Evolutionary conservation across 148 eudicot genomes (phyloP), one percentile per base, ranked within the genome.

Genomic region (Linanthus parryae): DNA sequence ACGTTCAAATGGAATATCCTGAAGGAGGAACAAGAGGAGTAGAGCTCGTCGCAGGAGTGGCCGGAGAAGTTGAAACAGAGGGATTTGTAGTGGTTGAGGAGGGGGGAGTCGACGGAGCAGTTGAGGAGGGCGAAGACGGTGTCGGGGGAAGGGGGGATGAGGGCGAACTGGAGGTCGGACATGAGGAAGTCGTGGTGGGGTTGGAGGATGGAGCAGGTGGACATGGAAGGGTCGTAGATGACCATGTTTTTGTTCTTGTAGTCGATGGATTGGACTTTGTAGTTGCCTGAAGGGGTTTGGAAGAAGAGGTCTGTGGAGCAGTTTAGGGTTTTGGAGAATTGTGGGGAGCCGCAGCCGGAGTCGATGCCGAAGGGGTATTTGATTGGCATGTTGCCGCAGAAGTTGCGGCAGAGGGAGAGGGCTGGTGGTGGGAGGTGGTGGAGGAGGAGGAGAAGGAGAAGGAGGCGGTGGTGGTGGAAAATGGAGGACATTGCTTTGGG

Each of bases 261-360:
- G 56, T 91, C 89, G 25, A 86, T 83, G 29, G 78, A 65, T 52
- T 91, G 79, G 40, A 91, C 82, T 42, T 86, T 91, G 95, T 83
- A 86, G 76, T 64, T 74, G 2, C 95, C 97, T 27, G 85, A 83
- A 18, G 95, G 89, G 5, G 97, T 91, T 18, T 61, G 57, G 71
- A 86, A 91, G 69, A 74, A 83, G 42, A 91, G 68, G 27, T 67
- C 69, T 20, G 63, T 41, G 61, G 92, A 81, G 78, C 97, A 91
- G 42, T 84, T 81, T 25, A 91, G 69, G 89, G 83, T 83, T 50
- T 67, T 50, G 1, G 84, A 73, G 72, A 77, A 86, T 52, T 73
- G 92, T 0, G 94, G 84, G 2, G 94, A 82, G 1, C 97, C 97
- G 36, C 97, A 91, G 24, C 97, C 95, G 52, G 83, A 84, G 64